Evolutionary conservation across 495 filamentous ascomycete species (phyloP).

Genomic region (Cercophora sp.): DNA sequence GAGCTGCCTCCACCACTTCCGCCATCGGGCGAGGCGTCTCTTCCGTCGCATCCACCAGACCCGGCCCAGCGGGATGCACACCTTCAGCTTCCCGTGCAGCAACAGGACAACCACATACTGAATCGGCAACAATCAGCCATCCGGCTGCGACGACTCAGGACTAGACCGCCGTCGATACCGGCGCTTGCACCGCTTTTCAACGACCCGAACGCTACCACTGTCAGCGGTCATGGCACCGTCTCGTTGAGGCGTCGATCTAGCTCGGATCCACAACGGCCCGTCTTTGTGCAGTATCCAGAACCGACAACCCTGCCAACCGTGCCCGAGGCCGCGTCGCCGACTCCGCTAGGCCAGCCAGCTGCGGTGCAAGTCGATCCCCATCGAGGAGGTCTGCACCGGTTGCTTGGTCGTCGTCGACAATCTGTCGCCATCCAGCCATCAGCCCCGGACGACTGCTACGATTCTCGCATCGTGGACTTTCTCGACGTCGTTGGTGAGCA

Average conservation of each 20-base stretch:
- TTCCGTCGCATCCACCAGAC: neutral
- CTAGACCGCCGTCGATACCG: neutral
- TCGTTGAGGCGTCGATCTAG: neutral
- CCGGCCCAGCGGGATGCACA: neutral
- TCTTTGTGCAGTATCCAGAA: too few species aligned
- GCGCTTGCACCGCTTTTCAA: neutral
- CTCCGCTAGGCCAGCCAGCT: neutral
- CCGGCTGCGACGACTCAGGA: constrained; percentile 13
- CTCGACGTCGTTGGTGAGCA: constrained; percentile 66
- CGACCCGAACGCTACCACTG: neutral
- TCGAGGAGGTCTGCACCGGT: neutral
- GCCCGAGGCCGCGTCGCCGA: too few species aligned
- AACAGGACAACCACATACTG: constrained; percentile 5
- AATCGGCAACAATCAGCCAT: constrained; percentile 15
- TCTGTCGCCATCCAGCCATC: neutral
- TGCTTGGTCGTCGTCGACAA: constrained; percentile 7
- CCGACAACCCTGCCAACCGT: too few species aligned
- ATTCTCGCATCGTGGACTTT: constrained; percentile 60
- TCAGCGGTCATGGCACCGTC: neutral
- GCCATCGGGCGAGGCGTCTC: neutral
- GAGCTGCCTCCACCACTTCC: neutral
- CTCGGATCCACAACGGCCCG: constrained; percentile 6
- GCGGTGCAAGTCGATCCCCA: neutral
- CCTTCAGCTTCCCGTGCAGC: too few species aligned
- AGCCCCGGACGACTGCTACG: constrained; percentile 34